phyloP scores from a whole-genome alignment of 768 basidiomycete genomes.

The Hypholoma sublateritium region DNA sequence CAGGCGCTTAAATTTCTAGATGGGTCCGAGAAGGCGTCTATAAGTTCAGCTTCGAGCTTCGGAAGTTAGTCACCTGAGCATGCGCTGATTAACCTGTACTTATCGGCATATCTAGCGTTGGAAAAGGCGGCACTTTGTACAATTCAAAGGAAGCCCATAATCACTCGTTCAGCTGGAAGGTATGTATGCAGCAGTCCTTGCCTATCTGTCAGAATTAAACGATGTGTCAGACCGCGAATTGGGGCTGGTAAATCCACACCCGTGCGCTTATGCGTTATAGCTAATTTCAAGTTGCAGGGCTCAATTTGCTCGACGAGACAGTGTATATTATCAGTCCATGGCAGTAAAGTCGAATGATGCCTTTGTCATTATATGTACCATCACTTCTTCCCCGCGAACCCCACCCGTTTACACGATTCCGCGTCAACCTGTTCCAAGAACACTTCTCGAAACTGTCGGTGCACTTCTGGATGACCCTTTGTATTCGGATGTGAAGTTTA shows the following conservation, averaged over 20 bases:
- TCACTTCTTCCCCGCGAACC: slow-evolving; percentile 63
- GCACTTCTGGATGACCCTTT: slow-evolving; percentile 74
- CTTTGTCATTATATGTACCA: slow-evolving; percentile 76
- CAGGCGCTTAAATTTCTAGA: slow-evolving; percentile 33
- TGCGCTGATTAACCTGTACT: background rate
- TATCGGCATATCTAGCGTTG: slow-evolving; percentile 23
- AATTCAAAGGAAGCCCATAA: slow-evolving; percentile 79
- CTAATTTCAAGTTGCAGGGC: slow-evolving; percentile 45
- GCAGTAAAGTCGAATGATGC: slow-evolving; percentile 59
- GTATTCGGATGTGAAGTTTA: slow-evolving; percentile 84
- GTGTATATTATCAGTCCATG: slow-evolving; percentile 58
- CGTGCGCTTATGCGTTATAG: background rate
- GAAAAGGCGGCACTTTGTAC: slow-evolving; percentile 46
- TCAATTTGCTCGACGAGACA: slow-evolving; percentile 76
- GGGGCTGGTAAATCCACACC: slow-evolving; percentile 68
- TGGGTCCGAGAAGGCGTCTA: slow-evolving; percentile 87
- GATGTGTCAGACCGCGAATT: slow-evolving; percentile 66
- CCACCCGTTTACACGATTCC: slow-evolving; percentile 46
- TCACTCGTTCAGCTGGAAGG: slow-evolving; percentile 77
- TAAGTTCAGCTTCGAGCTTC: slow-evolving; percentile 83
- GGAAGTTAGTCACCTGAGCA: slow-evolving; percentile 43
- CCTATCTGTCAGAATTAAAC: background rate
- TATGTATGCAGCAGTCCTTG: slow-evolving; percentile 5
- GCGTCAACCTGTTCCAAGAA: slow-evolving; percentile 60
- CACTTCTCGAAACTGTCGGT: slow-evolving; percentile 71